Conservation (phyloP, 345 rosid species). For the Citrus trifoliata region DNA sequence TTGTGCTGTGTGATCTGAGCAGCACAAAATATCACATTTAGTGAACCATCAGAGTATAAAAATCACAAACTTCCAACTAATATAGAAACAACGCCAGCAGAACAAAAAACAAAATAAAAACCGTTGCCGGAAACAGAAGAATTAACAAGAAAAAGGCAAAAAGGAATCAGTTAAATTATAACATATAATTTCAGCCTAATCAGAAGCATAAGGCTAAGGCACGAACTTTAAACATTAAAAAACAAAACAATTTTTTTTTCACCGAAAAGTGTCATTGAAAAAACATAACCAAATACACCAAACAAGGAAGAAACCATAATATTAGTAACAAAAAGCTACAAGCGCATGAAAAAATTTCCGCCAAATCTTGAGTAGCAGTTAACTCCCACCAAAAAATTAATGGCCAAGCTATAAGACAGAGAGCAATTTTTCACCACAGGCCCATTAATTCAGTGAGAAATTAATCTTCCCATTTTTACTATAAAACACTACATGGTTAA, state of each 20-base stretch:
- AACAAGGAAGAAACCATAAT: neutral
- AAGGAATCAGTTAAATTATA: neutral
- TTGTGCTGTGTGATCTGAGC: conserved; percentile 71
- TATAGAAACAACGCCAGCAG: neutral
- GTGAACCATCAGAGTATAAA: neutral
- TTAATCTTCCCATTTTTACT: neutral
- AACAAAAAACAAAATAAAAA: neutral
- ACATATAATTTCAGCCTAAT: neutral
- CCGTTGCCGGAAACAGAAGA: no score
- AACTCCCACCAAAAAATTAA: neutral
- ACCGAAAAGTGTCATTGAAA: neutral
- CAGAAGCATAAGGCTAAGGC: neutral
- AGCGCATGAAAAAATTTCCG: neutral
- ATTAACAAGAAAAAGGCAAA: neutral
- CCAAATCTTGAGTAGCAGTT: neutral
- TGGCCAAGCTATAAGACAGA: neutral
- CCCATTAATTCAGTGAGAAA: neutral
- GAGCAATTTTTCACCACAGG: neutral
- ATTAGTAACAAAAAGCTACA: neutral
- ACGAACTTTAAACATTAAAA: neutral
- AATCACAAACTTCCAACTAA: neutral
- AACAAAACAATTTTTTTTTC: no score
- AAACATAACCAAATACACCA: neutral
- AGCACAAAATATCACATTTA: conserved; percentile 3
- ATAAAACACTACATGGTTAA: neutral